Evolutionary conservation across 2,329 filamentous ascomycete species (phyloP), one percentile per base, ranked within the genome.

Genomic region (Xylariales sp.): DNA sequence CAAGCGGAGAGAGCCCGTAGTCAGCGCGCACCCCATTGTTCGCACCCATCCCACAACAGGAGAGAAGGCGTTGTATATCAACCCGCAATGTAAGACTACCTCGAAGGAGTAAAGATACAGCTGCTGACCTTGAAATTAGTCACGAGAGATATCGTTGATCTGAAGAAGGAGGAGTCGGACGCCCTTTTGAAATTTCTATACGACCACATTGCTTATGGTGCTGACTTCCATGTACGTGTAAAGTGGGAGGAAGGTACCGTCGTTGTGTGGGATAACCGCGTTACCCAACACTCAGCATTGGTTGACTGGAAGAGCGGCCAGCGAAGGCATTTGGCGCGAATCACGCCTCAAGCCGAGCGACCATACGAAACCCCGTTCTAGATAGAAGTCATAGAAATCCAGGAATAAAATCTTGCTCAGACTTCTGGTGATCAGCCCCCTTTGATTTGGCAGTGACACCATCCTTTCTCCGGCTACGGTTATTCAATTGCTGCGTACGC

Each of bases 111-210:
- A 3, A 4, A 14, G 12, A 19, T 15, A 15, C 33, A 11, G 32
- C 34, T 21, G 44, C 48, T 32, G 54, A 27, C 19, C 6, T 3
- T 16, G 10, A 1, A 16, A 34, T 2, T 21, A 86, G 82, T 93
- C 66, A 91, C 86, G 4, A 81, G 87, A 38, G 73, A 82, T 21
- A 91, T 95, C 40, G 77, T 91, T 1, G 88, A 87, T 10, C 78
- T 84, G 56, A 94, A 95, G 66, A 87, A 88, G 58, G 88, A 95
- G 57, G 89, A 95, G 58, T 88, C 82, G 2, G 88, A 94, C 49
- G 73, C 74, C 35, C 68, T 90, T 9, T 71, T 90, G 44, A 86
- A 87, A 55, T 89, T 89, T 67, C 64, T 90, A 12, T 88, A 82
- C 58, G 78, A 88, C 55, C 86, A 89, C 54, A 79, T 88, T 39